Conservation (phyloP, 2,329 filamentous ascomycete species). For the Xylaria arbuscula region DNA sequence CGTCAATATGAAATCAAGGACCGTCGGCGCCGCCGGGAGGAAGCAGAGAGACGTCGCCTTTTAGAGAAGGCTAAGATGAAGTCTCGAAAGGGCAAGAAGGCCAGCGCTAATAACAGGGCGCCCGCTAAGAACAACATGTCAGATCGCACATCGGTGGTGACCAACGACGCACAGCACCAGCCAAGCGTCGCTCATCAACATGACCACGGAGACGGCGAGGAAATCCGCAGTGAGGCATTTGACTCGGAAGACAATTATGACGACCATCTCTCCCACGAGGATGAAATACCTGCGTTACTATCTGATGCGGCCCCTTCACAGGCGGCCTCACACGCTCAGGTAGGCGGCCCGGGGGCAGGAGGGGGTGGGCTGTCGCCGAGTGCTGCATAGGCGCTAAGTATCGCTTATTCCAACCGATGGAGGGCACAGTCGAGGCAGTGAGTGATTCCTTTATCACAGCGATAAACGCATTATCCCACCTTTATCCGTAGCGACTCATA, state of each 20-base stretch:
- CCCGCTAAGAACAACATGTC: slow-evolving; percentile 58
- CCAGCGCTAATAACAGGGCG: slow-evolving; percentile 72
- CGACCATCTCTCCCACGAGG: slow-evolving; percentile 44
- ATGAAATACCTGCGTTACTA: slow-evolving; percentile 21
- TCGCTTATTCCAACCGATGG: slow-evolving; percentile 10
- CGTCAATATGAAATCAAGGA: slow-evolving; percentile 95
- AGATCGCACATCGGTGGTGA: slow-evolving; percentile 43
- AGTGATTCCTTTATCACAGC: neutral
- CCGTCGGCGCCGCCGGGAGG: slow-evolving; percentile 81
- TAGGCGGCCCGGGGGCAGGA: slow-evolving; percentile 12
- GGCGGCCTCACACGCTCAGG: neutral
- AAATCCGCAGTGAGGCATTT: slow-evolving; percentile 52
- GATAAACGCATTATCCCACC: neutral
- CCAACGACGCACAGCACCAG: slow-evolving; percentile 43
- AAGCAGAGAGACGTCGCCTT: slow-evolving; percentile 85
- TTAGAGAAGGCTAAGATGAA: slow-evolving; percentile 96
- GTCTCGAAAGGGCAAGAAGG: slow-evolving; percentile 88
- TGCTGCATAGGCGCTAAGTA: slow-evolving; percentile 17
- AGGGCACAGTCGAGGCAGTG: neutral
- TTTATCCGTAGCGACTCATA: neutral
- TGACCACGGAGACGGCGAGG: slow-evolving; percentile 46
- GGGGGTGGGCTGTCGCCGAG: slow-evolving; percentile 26
- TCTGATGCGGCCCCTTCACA: neutral
- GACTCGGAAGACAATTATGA: slow-evolving; percentile 56
- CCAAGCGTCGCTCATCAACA: slow-evolving; percentile 41